Conservation (phyloP, 768 basidiomycete species). For the Pleurotus citrinopileatus region DNA sequence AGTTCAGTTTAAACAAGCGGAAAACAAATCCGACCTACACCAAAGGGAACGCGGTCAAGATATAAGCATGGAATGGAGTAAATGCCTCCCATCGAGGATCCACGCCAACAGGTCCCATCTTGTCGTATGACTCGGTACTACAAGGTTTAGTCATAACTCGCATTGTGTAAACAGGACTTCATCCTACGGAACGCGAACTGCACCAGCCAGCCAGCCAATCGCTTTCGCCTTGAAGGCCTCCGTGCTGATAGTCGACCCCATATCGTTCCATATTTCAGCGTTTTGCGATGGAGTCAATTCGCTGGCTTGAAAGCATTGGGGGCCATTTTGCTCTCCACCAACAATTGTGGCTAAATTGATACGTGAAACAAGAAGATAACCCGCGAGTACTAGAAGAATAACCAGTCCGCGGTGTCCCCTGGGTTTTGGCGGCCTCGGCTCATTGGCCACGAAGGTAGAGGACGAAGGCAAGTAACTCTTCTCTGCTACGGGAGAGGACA, state of each 20-base stretch:
- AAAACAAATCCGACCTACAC: conserved; percentile 41
- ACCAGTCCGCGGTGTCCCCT: neutral
- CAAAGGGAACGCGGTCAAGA: conserved; percentile 53
- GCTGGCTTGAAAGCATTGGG: conserved; percentile 32
- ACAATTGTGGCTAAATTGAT: neutral
- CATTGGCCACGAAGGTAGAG: neutral
- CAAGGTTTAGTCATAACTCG: neutral
- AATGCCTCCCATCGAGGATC: conserved; percentile 59
- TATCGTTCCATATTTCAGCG: conserved; percentile 31
- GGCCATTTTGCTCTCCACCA: neutral
- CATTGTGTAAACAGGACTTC: neutral
- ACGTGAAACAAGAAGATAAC: neutral
- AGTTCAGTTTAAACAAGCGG: neutral
- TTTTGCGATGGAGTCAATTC: conserved; percentile 37
- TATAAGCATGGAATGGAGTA: conserved; percentile 50
- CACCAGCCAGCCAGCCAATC: conserved; percentile 45
- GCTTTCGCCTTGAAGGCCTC: conserved; percentile 37
- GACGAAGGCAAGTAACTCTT: neutral
- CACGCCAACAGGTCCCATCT: conserved; percentile 41
- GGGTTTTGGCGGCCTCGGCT: neutral
- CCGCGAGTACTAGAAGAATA: neutral
- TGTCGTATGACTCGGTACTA: conserved; percentile 55
- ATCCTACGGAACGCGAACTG: conserved; percentile 43
- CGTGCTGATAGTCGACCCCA: conserved; percentile 29
- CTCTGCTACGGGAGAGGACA: neutral